Evolutionary conservation across 2,329 filamentous ascomycete species (phyloP), one percentile per base, ranked within the genome.

Genomic region (Fusarium lyarnte): DNA sequence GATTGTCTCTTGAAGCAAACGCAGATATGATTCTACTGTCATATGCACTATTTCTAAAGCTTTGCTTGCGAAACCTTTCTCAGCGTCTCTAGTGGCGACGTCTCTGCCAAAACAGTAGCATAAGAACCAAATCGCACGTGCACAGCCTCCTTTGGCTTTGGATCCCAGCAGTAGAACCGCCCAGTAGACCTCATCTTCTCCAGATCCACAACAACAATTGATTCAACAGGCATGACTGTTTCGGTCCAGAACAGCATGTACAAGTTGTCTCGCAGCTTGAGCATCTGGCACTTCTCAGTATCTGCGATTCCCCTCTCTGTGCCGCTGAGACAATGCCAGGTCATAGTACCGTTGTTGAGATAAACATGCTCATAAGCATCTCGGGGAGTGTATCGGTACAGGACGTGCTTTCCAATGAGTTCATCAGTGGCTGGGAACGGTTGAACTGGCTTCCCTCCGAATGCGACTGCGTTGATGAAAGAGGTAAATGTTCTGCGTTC

Each of bases 201-300:
- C 47, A 72, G 27, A 33, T 72, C 70, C 4, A 73, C 29, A 8
- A 69, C 60, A 6, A 73, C 57, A 12, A 73, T 38, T 0, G 63
- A 61, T 27, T 73, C 70, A 5, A 73, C 70, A 2, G 70, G 70
- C 70, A 72, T 69, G 17, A 73, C 23, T 0, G 69, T 73, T 33
- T 73, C 70, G 0, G 69, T 73, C 70, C 70, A 73, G 23, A 73
- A 73, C 23, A 73, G 47, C 2, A 73, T 54, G 19, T 63, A 73
- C n/a, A 73, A 25, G 21, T 38, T 39, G 4, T 66, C 57, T 2
- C 52, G n/a, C 3, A 73, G 8, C n/a, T 73, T 73, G 4, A 73
- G n/a, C 55, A 69, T 63, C n/a, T 60, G 58, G 43, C 64, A 72
- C 9, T 47, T 41, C 9, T 73, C 70, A 8, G 58, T 53, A 25